phyloP scores from a whole-genome alignment of 2,329 filamentous ascomycete genomes.

The Penicillium sumatraense region DNA sequence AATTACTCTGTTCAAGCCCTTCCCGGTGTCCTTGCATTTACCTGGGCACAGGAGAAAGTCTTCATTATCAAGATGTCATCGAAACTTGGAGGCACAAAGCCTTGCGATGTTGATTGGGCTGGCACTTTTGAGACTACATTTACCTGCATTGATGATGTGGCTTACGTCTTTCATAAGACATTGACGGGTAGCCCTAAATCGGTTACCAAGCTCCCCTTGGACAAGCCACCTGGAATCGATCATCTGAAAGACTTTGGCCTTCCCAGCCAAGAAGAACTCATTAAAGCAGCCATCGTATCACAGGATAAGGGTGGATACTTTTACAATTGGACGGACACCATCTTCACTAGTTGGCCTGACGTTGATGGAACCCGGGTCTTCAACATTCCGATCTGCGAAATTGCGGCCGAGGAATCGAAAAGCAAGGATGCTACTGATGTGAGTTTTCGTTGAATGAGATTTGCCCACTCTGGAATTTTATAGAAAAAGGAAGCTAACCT shows the following conservation, averaged over 20 bases:
- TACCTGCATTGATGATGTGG: background rate
- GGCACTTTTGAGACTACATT: background rate
- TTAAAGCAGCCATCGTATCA: background rate
- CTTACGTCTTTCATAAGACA: background rate
- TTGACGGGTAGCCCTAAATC: no score
- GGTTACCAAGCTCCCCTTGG: background rate
- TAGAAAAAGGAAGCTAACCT: no score
- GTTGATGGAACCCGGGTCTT: background rate
- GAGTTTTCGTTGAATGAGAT: no score
- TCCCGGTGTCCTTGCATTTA: background rate
- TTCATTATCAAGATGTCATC: background rate
- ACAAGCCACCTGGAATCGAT: background rate
- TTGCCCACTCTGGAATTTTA: background rate
- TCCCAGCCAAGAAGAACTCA: background rate
- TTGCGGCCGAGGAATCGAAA: no score
- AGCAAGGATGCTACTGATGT: no score
- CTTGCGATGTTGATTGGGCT: background rate
- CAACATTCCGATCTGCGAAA: background rate
- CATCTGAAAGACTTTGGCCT: background rate
- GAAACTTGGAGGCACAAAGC: background rate
- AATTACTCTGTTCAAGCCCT: background rate
- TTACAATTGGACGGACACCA: background rate
- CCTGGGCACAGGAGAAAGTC: background rate
- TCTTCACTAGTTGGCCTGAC: background rate
- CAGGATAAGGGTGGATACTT: background rate